These are phyloP conservation scores for Magnusiomyces suaveolens DNA, from an alignment of 1,139 yeast genomes.

Conservation along the genomic window DNA sequence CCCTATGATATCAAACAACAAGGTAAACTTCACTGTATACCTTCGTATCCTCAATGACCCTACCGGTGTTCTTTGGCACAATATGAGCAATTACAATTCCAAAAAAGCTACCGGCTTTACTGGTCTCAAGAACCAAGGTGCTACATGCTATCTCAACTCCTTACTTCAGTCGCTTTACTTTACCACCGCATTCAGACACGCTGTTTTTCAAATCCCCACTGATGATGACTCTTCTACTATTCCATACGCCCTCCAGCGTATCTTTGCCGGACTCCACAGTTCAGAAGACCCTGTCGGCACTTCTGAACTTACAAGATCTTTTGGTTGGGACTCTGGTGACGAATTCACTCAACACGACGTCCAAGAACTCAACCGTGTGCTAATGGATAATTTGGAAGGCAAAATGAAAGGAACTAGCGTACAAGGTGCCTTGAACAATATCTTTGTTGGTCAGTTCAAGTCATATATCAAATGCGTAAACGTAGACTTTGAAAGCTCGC, in stretches of 20 bases:
- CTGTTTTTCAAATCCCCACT: constrained; percentile 87
- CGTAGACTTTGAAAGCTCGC: constrained; percentile 89
- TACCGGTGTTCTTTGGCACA: constrained; percentile 92
- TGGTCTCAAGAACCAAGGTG: constrained; percentile 93
- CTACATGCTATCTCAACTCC: constrained; percentile 92
- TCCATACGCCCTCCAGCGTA: constrained; percentile 75
- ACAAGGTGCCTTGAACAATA: constrained; percentile 66
- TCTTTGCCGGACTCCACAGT: constrained; percentile 68
- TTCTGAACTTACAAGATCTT: constrained; percentile 73
- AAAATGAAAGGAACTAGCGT: constrained; percentile 87
- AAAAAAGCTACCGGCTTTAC: constrained; percentile 81
- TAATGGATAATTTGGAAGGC: constrained; percentile 87
- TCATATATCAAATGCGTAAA: constrained; percentile 86
- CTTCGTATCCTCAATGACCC: constrained; percentile 75
- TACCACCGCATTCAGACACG: constrained; percentile 69
- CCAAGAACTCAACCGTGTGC: constrained; percentile 86
- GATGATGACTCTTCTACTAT: constrained; percentile 49
- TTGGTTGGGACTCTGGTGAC: constrained; percentile 95
- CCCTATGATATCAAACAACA: constrained; percentile 48
- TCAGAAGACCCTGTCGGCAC: constrained; percentile 76
- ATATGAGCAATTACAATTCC: constrained; percentile 75
- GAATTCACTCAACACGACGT: constrained; percentile 98
- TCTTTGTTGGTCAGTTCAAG: constrained; percentile 95
- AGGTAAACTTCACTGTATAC: constrained; percentile 63
- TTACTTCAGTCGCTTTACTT: constrained; percentile 82